Percentiles rank a stretch among this genome's conserved stretches.
phyloP scores from a whole-genome alignment of 371 early-diverging fungal species.

The Sporodiniella umbellata region DNA sequence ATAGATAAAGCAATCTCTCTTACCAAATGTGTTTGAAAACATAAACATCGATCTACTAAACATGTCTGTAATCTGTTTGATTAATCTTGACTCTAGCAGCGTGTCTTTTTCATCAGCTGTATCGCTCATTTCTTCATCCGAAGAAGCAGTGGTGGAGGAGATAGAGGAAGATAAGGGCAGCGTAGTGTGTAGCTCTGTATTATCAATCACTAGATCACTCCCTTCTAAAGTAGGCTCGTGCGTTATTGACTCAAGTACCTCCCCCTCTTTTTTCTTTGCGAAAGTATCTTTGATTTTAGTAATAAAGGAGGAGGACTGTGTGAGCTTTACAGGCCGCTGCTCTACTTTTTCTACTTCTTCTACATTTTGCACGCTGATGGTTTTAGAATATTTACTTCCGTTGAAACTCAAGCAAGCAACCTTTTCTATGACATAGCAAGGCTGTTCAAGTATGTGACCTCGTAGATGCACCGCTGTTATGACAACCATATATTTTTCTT shows the following conservation, averaged over 20 bases:
- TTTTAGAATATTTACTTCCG: constrained; percentile 22
- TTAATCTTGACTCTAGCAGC: constrained; percentile 54
- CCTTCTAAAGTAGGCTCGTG: constrained; percentile 12
- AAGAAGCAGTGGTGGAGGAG: constrained; percentile 11
- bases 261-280: constrained; percentile 15
- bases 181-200: constrained; percentile 13
- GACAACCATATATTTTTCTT: constrained; percentile 43
- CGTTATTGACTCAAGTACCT: neutral
- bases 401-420: constrained; percentile 44
- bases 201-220: constrained; percentile 11
- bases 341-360: neutral
- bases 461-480: constrained; percentile 40
- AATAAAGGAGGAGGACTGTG: constrained; percentile 25
- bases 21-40: constrained; percentile 60
- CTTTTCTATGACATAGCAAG: constrained; percentile 44
- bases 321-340: constrained; percentile 13
- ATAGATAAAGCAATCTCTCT: neutral
- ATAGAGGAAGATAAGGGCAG: constrained; percentile 6
- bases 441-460: constrained; percentile 43
- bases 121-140: constrained; percentile 10
- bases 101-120: constrained; percentile 29
- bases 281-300: constrained; percentile 24
- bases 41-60: constrained; percentile 64
- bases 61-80: constrained; percentile 60
- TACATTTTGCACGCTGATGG: constrained; percentile 1